phyloP scores from a whole-genome alignment of 2,329 filamentous ascomycete genomes.

The Colletotrichum australisinense region DNA sequence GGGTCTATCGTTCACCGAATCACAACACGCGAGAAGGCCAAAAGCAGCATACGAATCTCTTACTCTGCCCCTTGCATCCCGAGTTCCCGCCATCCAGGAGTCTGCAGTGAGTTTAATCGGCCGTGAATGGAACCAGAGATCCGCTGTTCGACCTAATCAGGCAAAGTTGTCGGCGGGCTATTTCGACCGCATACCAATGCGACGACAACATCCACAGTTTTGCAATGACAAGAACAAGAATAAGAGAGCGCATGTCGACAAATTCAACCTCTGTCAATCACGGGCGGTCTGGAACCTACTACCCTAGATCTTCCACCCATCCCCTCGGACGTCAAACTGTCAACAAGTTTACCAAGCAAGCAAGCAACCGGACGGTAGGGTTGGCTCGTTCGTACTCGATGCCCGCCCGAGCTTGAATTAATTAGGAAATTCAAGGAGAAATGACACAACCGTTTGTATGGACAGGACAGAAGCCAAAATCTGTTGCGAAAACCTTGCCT shows the following conservation, averaged over 20 bases:
- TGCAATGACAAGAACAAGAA: neutral
- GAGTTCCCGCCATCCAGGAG: neutral
- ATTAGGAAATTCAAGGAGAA: conserved; percentile 19
- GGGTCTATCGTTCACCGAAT: conserved; percentile 26
- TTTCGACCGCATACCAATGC: neutral
- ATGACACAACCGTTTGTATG: neutral
- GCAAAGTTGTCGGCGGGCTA: neutral
- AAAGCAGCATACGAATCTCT: conserved; percentile 29
- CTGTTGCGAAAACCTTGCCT: neutral
- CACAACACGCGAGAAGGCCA: conserved; percentile 29
- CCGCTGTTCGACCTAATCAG: neutral
- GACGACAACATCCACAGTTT: neutral
- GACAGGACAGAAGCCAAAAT: neutral
- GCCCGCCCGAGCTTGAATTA: neutral
- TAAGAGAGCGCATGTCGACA: neutral
- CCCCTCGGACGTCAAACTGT: neutral
- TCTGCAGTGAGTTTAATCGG: neutral
- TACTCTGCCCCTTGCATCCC: conserved; percentile 13
- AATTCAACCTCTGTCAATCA: neutral
- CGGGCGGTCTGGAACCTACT: neutral
- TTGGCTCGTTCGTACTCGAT: neutral
- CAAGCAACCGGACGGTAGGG: neutral
- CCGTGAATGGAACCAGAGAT: neutral
- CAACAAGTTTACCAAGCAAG: neutral
- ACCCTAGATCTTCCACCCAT: no score